These are phyloP conservation scores for Paramecium primaurelia DNA, from an alignment of 73 alveolate species.

Conservation along the genomic window DNA sequence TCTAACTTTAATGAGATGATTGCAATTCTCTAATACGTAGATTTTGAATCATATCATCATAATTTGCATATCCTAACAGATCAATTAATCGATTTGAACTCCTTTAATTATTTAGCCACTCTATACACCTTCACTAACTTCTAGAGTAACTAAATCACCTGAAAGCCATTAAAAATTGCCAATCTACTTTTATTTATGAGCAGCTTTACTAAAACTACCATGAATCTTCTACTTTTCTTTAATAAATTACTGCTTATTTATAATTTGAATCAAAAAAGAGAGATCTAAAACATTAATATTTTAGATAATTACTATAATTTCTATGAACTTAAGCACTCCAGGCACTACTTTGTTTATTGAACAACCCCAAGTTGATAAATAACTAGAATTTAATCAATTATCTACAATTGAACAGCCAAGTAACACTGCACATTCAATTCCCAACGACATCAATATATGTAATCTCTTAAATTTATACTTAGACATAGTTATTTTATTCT, in stretches of 20 bases:
- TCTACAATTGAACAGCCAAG: conserved; percentile 8
- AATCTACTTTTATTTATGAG: neutral
- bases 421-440: neutral
- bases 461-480: neutral
- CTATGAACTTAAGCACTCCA: conserved; percentile 26
- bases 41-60: conserved; percentile 9
- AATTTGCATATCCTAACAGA: neutral
- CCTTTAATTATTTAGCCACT: conserved; percentile 1
- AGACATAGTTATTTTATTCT: neutral
- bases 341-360: neutral
- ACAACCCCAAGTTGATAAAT: neutral
- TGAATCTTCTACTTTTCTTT: conserved; percentile 37
- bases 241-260: neutral
- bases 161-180: conserved; percentile 38
- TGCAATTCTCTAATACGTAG: neutral
- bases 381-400: neutral
- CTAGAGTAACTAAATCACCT: conserved; percentile 15
- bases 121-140: neutral
- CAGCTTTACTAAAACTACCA: conserved; percentile 28
- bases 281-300: conserved; percentile 39
- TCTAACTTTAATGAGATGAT: neutral
- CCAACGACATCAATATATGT: neutral
- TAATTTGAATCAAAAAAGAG: conserved; percentile 27
- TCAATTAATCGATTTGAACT: neutral
- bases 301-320: neutral